A percentile compares a stretch with the other conserved stretches of the same genome.
phyloP scores from a whole-genome alignment of 2,329 filamentous ascomycete species.

The Dactylellina cionopaga region DNA sequence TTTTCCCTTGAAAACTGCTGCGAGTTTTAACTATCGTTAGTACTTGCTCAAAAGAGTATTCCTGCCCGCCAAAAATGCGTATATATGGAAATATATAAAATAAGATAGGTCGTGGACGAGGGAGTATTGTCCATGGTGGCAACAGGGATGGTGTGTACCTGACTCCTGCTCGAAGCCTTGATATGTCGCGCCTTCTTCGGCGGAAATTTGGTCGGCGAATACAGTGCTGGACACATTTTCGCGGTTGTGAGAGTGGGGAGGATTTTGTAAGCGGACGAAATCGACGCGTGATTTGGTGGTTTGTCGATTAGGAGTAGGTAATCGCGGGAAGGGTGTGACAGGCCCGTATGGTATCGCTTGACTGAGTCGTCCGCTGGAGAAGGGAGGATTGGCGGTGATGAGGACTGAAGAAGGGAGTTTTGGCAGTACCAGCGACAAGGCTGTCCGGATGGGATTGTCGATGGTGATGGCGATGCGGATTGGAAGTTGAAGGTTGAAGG shows the following conservation, averaged over 20 bases:
- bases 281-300: conserved; percentile 47
- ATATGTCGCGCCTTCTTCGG: conserved; percentile 27
- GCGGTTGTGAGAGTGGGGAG: background rate
- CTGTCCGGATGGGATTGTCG: background rate
- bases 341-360: background rate
- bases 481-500: background rate
- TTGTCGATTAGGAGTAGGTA: conserved; percentile 35
- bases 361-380: background rate
- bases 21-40: background rate
- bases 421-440: background rate
- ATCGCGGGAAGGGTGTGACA: conserved; percentile 7
- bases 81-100: background rate
- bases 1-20: conserved; percentile 46
- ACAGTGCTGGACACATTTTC: conserved; percentile 42
- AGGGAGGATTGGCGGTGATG: conserved; percentile 4
- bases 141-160: conserved; percentile 8
- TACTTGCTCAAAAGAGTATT: background rate
- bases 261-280: conserved; percentile 14
- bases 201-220: conserved; percentile 39
- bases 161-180: conserved; percentile 3
- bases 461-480: conserved; percentile 7
- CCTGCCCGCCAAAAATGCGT: background rate
- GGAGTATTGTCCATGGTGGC: background rate
- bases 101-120: background rate
- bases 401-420: background rate